phyloP scores from a whole-genome alignment of 2,329 filamentous ascomycete genomes.

The Trichothecium roseum region DNA sequence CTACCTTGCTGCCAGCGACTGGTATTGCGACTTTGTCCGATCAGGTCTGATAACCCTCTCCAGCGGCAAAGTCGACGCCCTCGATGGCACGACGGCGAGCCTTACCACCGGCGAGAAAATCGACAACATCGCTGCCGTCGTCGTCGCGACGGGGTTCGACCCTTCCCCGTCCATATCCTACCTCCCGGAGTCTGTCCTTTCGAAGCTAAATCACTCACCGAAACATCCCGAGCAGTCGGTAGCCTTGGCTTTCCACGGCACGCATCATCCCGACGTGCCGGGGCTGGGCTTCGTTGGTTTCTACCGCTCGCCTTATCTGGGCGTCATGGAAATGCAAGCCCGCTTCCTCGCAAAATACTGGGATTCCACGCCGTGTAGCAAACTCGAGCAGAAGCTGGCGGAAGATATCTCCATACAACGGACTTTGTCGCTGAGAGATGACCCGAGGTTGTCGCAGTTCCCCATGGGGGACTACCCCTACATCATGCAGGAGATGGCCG shows the following conservation, averaged over 20 bases:
- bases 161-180: slow-evolving; percentile 54
- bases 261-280: slow-evolving; percentile 48
- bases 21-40: slow-evolving; percentile 65
- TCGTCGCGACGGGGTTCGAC: slow-evolving; percentile 69
- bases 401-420: slow-evolving; percentile 33
- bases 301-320: slow-evolving; percentile 79
- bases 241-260: slow-evolving; percentile 57
- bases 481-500: slow-evolving; percentile 60
- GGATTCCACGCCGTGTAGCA: slow-evolving; percentile 21
- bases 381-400: slow-evolving; percentile 24
- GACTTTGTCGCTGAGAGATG: slow-evolving; percentile 39
- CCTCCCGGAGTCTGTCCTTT: slow-evolving; percentile 44
- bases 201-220: slow-evolving; percentile 46
- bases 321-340: slow-evolving; percentile 79
- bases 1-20: slow-evolving; percentile 60
- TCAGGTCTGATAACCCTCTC: slow-evolving; percentile 46
- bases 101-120: slow-evolving; percentile 25
- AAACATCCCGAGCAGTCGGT: slow-evolving; percentile 47
- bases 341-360: slow-evolving; percentile 55
- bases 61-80: slow-evolving; percentile 30
- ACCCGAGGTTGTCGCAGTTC: slow-evolving; percentile 53
- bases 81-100: slow-evolving; percentile 24
- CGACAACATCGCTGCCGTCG: slow-evolving; percentile 51
- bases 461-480: slow-evolving; percentile 77
- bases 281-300: slow-evolving; percentile 72